These are phyloP conservation scores for sorghum (Sorghum bicolor) DNA, from an alignment of 176 grass and related monocot species.

Conservation along the genomic window Sorghum_bicolor_NCBIv3 NC_012874.2:67269501-67270000, in stretches of 20 bases:
- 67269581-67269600: neutral
- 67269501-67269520: neutral
- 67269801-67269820: too few species aligned
- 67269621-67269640: constrained; percentile 60
- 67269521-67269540: neutral
- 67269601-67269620: neutral
- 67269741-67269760: constrained; percentile 72
- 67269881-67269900: too few species aligned
- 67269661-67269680: constrained; percentile 62
- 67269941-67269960: too few species aligned
- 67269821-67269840: too few species aligned
- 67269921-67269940: too few species aligned
- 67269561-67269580: neutral
- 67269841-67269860: too few species aligned
- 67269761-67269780: constrained; percentile 8
- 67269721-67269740: constrained; percentile 41
- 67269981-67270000: too few species aligned
- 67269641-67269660: constrained; percentile 58
- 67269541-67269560: neutral
- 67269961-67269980: too few species aligned
- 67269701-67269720: constrained; percentile 17
- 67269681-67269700: constrained; percentile 30
- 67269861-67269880: too few species aligned
- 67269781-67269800: too few species aligned
- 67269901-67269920: neutral